phyloP scores from a whole-genome alignment of 1,284 basidiomycete species.

The Porogramme epimiltina region DNA sequence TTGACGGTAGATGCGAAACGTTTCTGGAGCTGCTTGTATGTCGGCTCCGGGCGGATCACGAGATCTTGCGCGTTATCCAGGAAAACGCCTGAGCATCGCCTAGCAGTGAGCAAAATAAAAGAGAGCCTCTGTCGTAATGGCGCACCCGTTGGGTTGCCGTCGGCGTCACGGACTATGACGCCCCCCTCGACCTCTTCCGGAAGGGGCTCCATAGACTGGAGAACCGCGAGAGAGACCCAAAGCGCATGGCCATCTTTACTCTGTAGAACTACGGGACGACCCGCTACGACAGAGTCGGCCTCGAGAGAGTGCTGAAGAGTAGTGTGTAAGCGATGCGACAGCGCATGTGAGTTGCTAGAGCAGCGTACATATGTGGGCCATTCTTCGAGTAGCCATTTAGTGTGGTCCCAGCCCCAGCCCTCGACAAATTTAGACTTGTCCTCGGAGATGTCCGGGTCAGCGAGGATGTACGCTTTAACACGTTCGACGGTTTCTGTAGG shows the following conservation, averaged over 20 bases:
- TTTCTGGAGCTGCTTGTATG: slow-evolving; percentile 61
- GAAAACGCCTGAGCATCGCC: slow-evolving; percentile 52
- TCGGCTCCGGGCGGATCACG: slow-evolving; percentile 63
- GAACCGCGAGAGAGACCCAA: slow-evolving; percentile 75
- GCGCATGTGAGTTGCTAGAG: neutral
- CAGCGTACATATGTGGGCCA: slow-evolving; percentile 83
- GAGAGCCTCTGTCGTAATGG: too few species aligned
- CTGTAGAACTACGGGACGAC: slow-evolving; percentile 73
- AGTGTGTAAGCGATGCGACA: slow-evolving; percentile 1
- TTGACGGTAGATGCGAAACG: slow-evolving; percentile 66
- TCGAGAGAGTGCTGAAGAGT: slow-evolving; percentile 68
- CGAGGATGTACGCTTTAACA: slow-evolving; percentile 66
- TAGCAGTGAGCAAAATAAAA: too few species aligned
- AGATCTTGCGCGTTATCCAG: slow-evolving; percentile 74
- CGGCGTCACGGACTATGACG: slow-evolving; percentile 68
- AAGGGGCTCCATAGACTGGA: slow-evolving; percentile 62
- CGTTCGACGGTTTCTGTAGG: slow-evolving; percentile 61
- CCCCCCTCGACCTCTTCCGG: slow-evolving; percentile 78
- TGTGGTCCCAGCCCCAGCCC: slow-evolving; percentile 94
- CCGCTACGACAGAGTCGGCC: slow-evolving; percentile 63
- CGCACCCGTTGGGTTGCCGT: slow-evolving; percentile 76
- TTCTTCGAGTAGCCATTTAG: slow-evolving; percentile 60
- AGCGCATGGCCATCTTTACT: slow-evolving; percentile 90
- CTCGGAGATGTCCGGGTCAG: slow-evolving; percentile 53
- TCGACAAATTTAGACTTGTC: slow-evolving; percentile 69